Percentiles rank a stretch among this genome's conserved stretches.
Conservation (phyloP, 352 stramenopile species). For the Phytopythium vexans region DNA sequence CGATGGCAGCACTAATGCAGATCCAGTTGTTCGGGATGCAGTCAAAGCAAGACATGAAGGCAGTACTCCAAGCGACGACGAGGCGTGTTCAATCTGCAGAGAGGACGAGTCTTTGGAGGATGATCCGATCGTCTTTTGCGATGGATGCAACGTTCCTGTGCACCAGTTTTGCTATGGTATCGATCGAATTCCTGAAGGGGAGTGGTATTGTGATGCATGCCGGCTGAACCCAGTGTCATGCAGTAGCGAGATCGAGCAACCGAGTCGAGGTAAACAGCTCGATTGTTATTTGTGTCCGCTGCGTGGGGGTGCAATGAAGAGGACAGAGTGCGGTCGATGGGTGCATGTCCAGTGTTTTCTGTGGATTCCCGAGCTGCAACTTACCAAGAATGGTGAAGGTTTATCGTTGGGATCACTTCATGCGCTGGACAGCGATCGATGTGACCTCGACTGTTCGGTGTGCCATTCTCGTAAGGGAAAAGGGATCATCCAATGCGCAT, state of each 20-base stretch:
- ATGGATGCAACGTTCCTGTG: conserved; percentile 82
- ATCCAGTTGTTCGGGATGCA: no score
- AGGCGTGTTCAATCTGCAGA: conserved; percentile 71
- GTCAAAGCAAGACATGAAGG: conserved; percentile 5
- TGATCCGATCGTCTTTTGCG: conserved; percentile 89
- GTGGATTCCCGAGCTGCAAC: conserved; percentile 76
- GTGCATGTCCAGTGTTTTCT: conserved; percentile 85
- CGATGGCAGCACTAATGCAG: no score
- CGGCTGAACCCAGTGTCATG: not conserved
- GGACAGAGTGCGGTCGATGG: conserved; percentile 63
- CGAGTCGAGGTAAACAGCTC: not conserved
- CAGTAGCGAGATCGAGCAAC: not conserved
- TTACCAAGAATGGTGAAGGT: conserved; percentile 28
- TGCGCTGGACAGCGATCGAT: conserved; percentile 55
- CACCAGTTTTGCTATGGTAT: conserved; percentile 92
- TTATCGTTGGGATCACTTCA: conserved; percentile 46
- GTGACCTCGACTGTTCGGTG: conserved; percentile 60
- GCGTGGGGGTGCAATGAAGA: conserved; percentile 56
- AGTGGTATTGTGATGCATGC: conserved; percentile 86
- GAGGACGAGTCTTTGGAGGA: conserved; percentile 83
- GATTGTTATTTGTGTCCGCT: conserved; percentile 69
- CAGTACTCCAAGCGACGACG: conserved; percentile 10
- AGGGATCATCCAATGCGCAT: conserved; percentile 77
- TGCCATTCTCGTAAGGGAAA: conserved; percentile 55
- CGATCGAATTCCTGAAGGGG: conserved; percentile 45